Base-by-base conservation (phyloP, 768 basidiomycete species). In the Amanita exitialis region DNA sequence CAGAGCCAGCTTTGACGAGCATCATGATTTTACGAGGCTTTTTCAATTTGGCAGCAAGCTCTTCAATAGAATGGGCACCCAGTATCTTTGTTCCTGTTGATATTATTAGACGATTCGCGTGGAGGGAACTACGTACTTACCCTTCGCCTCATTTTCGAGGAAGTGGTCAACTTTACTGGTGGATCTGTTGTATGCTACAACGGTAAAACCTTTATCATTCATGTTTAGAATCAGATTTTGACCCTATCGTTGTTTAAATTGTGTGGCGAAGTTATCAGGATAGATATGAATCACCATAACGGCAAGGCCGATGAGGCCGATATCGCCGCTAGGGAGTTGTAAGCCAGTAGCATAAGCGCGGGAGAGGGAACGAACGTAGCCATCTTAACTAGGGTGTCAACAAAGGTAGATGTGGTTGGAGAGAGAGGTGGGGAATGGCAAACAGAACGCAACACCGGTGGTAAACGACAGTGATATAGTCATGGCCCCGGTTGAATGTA, bases 161-260 rank as follows among this genome's bases (percentile, higher is more conserved):
- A 99, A 99, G 64, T 78, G 65, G 67, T 97, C 94, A 62, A 99
- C 93, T 70, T 99, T 99, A 72, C 81, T 83, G 55, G 84, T 87
- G 38, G 96, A 98, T 61, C 96, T 87, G 79, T 99, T 99, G 74
- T 88, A 99, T 10, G 90, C 92, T 58, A 92, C 86, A 61, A 99
- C 96, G 57, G 74, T 92, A 76, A 93, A 99, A 47, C 96, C 96
- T 72, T 99, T 99, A 78, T 99, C 96, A 69, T 96, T 96, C 90
- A 96, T 97, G 76, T 97, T 96, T 61, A 97, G 75, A 67, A 96
- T 94, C 65, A 96, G 69, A 68, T 95, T 96, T 82, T 95, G 93
- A 63, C 91, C 93, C 91, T 93, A 61, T 25, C 51, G 37, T 48
- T 42, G 53, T 49, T 56, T 54, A 44, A 61, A 57, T 18, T 32